Evolutionary conservation across 1,284 basidiomycete genomes (phyloP).

Genomic region (Pseudozyma flocculosa): DNA sequence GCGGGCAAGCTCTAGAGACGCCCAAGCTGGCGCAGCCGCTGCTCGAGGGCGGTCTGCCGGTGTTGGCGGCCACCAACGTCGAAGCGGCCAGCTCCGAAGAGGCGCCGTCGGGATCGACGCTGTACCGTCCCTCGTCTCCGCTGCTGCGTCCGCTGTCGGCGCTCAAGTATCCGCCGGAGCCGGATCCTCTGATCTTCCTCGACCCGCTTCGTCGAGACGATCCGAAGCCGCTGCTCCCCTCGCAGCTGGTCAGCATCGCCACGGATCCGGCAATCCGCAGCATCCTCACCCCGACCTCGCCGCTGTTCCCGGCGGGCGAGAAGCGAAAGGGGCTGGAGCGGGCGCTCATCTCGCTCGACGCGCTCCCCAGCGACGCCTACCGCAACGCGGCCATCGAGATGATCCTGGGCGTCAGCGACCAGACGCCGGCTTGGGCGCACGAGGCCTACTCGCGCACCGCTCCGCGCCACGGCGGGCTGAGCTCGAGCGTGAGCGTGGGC

Average conservation of each 20-base stretch:
- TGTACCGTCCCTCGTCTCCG: slow-evolving; percentile 37
- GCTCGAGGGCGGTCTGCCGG: slow-evolving; percentile 2
- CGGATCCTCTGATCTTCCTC: slow-evolving; percentile 53
- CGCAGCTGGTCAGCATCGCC: slow-evolving; percentile 44
- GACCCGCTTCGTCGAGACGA: slow-evolving; percentile 54
- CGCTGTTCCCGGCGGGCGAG: slow-evolving; percentile 34
- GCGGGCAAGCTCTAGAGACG: neutral
- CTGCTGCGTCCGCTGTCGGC: slow-evolving; percentile 36
- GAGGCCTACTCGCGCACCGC: slow-evolving; percentile 13
- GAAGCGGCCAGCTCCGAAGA: too few species aligned
- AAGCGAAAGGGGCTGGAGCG: slow-evolving; percentile 31
- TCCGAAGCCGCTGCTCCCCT: slow-evolving; percentile 47
- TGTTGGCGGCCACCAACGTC: neutral
- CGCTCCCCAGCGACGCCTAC: slow-evolving; percentile 46
- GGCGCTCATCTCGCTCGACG: slow-evolving; percentile 46
- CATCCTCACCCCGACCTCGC: slow-evolving; percentile 33
- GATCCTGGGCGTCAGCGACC: slow-evolving; percentile 48
- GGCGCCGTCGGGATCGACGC: too few species aligned
- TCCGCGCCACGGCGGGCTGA: too few species aligned
- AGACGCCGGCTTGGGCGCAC: slow-evolving; percentile 20
- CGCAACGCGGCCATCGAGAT: slow-evolving; percentile 53
- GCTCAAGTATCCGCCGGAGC: slow-evolving; percentile 51
- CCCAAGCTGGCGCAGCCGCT: slow-evolving; percentile 1
- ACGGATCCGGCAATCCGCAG: slow-evolving; percentile 40
- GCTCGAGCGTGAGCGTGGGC: too few species aligned